Percentiles rank a stretch among this genome's conserved stretches.
phyloP scores from a whole-genome alignment of 345 rosid genomes.

The Lepidium africanum region DNA sequence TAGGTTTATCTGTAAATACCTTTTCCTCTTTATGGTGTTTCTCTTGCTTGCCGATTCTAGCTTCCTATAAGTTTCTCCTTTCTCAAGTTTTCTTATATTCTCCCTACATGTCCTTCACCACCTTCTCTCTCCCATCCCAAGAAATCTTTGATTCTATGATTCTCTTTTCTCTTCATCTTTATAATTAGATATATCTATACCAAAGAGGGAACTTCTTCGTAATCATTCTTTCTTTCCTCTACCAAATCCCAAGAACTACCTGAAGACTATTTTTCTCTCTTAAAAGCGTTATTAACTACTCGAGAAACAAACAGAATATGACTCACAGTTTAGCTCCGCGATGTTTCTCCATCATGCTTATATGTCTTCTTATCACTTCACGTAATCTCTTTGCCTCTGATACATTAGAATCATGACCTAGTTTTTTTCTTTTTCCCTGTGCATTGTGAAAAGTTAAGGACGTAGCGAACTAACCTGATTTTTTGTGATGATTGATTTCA shows the following conservation, averaged over 20 bases:
- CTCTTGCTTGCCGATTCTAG: conserved; percentile 78
- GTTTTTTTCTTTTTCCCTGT: background rate
- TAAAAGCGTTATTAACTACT: conserved; percentile 12
- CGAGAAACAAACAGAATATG: conserved; percentile 38
- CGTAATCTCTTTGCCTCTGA: conserved; percentile 43
- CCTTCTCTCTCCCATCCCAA: conserved; percentile 53
- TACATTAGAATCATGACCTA: background rate
- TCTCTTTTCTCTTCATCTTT: conserved; percentile 26
- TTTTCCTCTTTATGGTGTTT: conserved; percentile 49
- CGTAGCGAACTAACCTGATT: conserved; percentile 5
- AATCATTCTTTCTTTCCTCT: conserved; percentile 36
- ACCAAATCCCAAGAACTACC: conserved; percentile 24
- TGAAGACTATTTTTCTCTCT: background rate
- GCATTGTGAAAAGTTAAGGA: background rate
- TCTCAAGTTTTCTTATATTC: conserved; percentile 98
- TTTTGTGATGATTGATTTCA: conserved; percentile 20
- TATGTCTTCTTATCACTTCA: conserved; percentile 48
- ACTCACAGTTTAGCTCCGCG: conserved; percentile 26
- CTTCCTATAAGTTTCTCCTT: conserved; percentile 61
- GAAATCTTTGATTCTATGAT: conserved; percentile 81
- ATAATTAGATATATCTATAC: conserved; percentile 19
- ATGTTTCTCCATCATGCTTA: conserved; percentile 37
- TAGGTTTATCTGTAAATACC: conserved; percentile 13
- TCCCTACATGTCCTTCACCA: conserved; percentile 35
- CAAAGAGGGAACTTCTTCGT: conserved; percentile 51